Evolutionary conservation across 768 basidiomycete species (phyloP), one percentile per base, ranked within the genome.

Genomic region (Hemileccinum rubropunctum): DNA sequence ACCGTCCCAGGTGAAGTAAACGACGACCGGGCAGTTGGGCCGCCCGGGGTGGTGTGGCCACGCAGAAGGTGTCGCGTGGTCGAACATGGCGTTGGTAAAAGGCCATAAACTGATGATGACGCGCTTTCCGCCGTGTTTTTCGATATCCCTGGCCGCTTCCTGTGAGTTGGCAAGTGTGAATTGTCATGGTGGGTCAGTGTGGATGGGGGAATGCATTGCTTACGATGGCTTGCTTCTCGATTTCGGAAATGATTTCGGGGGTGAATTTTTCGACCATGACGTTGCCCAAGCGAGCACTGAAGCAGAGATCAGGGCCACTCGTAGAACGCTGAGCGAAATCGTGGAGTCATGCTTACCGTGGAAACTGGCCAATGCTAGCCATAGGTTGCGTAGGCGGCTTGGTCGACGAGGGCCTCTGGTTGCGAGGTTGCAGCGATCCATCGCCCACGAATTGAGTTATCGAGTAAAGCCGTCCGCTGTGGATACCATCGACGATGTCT

Each of bases 1-100:
- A 36, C 32, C 52, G 6, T 58, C 56, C 59, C 59, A 58, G n/a
- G 42, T 38, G 33, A 50, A 32, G 45, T 35, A 61, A 1, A 50
- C 43, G 21, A 51, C 23, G 18, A 60, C 38, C 10, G 60, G 59
- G 11, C 43, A 42, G 44, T 58, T 59, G 21, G 48, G 55, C 17
- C 39, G 13, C 23, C 7, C 15, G 8, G 3, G 27, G 14, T 46
- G 2, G 47, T 57, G 59, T 0, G 59, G 59, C 59, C 59, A 60
- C 4, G 59, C 59, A 12, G 47, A 41, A 6, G 11, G 2, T 4
- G 43, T 60, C 12, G 55, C 44, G 1, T 39, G 17, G 12, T 56
- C 26, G 12, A 57, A 60, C 48, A 60, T 60, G 37, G 38, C 27
- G 8, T 28, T 9, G 23, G 55, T 48, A 9, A 60, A 60, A 1